These are phyloP conservation scores for Trichoderma pleuroti DNA, from an alignment of 2,329 filamentous ascomycete species.

Conservation along the genomic window DNA sequence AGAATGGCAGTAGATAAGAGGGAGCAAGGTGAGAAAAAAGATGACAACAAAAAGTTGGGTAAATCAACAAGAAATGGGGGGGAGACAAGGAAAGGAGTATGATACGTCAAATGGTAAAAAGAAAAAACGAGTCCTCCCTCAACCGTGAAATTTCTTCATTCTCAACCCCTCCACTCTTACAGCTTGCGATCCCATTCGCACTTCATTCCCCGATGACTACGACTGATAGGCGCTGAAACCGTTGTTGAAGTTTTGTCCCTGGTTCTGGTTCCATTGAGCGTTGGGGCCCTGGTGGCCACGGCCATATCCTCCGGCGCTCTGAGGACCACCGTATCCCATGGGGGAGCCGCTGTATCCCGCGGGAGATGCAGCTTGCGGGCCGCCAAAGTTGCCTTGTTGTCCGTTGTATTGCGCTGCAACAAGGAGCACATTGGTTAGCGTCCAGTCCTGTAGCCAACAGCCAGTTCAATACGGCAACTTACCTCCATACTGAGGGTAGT, in stretches of 20 bases:
- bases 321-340: slow-evolving; percentile 67
- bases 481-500: slow-evolving; percentile 93
- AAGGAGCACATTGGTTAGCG: slow-evolving; percentile 22
- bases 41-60: background rate
- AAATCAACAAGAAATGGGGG: slow-evolving; percentile 20
- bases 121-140: slow-evolving; percentile 17
- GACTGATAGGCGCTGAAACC: slow-evolving; percentile 63
- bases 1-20: slow-evolving; percentile 22
- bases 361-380: slow-evolving; percentile 58
- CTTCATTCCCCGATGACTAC: slow-evolving; percentile 30
- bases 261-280: slow-evolving; percentile 52
- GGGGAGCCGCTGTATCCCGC: slow-evolving; percentile 62
- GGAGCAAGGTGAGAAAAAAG: slow-evolving; percentile 9
- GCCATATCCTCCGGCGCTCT: slow-evolving; percentile 80
- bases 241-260: slow-evolving; percentile 56
- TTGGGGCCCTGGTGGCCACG: slow-evolving; percentile 64
- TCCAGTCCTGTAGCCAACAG: background rate
- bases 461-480: slow-evolving; percentile 34
- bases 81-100: slow-evolving; percentile 22
- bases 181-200: slow-evolving; percentile 23
- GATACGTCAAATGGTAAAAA: slow-evolving; percentile 21
- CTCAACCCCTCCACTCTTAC: slow-evolving; percentile 23
- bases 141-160: slow-evolving; percentile 13
- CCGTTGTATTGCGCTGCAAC: slow-evolving; percentile 53
- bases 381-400: slow-evolving; percentile 65